Conservation (phyloP, 352 stramenopile genomes). For the Phytophthora nicotianae region DNA sequence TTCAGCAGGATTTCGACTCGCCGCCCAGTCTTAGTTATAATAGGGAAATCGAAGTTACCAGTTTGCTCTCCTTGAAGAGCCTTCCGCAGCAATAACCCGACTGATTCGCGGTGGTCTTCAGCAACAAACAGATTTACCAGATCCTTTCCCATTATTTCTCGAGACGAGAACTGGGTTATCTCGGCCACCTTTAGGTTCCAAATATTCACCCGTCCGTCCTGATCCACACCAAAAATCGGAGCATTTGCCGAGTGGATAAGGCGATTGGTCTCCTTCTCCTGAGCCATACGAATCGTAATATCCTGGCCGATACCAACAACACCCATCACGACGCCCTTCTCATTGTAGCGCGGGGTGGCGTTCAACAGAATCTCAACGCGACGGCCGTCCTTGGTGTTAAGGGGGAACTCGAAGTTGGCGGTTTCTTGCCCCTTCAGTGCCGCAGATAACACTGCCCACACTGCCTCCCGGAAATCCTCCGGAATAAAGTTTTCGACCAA, state of each 20-base stretch:
- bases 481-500: slow-evolving; percentile 76
- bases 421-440: slow-evolving; percentile 52
- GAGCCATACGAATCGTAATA: slow-evolving; percentile 26
- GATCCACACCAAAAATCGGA: slow-evolving; percentile 47
- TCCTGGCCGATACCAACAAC: slow-evolving; percentile 32
- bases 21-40: slow-evolving; percentile 48
- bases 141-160: slow-evolving; percentile 46
- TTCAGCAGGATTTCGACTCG: slow-evolving; percentile 40
- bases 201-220: slow-evolving; percentile 52
- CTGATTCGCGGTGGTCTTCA: slow-evolving; percentile 25
- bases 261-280: slow-evolving; percentile 24
- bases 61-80: slow-evolving; percentile 49
- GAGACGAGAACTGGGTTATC: slow-evolving; percentile 82
- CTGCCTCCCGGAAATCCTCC: slow-evolving; percentile 50
- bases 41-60: slow-evolving; percentile 65
- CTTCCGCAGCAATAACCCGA: slow-evolving; percentile 26
- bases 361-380: slow-evolving; percentile 13
- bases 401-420: slow-evolving; percentile 6
- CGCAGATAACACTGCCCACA: slow-evolving; percentile 49
- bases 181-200: slow-evolving; percentile 74
- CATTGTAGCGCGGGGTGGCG: slow-evolving; percentile 15
- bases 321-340: slow-evolving; percentile 33
- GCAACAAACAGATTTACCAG: slow-evolving; percentile 55
- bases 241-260: slow-evolving; percentile 57
- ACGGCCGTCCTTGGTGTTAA: slow-evolving; percentile 2